Percentiles rank a stretch among this genome's conserved stretches.
Evolutionary conservation across 352 stramenopile genomes (phyloP).

Genomic region (Aphanomyces cochlioides): DNA sequence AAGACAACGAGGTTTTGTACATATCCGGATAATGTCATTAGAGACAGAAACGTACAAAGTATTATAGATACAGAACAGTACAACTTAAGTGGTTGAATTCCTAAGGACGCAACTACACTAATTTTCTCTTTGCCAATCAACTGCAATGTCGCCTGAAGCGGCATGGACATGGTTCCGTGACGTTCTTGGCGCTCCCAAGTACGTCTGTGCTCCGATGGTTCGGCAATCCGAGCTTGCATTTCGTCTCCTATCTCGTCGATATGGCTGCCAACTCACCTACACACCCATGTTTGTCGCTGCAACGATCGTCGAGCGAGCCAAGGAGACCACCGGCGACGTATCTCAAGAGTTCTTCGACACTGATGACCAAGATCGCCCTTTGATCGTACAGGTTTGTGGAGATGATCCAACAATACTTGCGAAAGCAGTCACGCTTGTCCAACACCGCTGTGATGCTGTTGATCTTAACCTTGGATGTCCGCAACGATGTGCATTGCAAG

Average conservation of each 20-base stretch:
- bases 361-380: neutral
- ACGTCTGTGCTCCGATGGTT: slow-evolving; percentile 35
- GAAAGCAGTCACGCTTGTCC: slow-evolving; percentile 20
- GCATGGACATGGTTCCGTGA: slow-evolving; percentile 28
- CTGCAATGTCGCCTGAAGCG: neutral
- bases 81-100: no score
- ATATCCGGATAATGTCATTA: neutral
- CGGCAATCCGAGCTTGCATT: slow-evolving; percentile 34
- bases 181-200: slow-evolving; percentile 27
- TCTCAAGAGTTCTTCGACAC: slow-evolving; percentile 21
- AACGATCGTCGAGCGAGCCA: slow-evolving; percentile 8
- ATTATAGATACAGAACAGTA: no score
- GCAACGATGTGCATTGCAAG: slow-evolving; percentile 30
- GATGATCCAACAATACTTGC: slow-evolving; percentile 24
- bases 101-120: no score
- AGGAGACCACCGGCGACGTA: slow-evolving; percentile 8
- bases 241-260: slow-evolving; percentile 26
- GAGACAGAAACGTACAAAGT: no score
- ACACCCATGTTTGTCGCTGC: slow-evolving; percentile 30
- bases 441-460: slow-evolving; percentile 30
- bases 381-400: slow-evolving; percentile 32
- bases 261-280: slow-evolving; percentile 28
- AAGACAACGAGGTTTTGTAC: neutral
- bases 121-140: neutral
- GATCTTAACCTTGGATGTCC: slow-evolving; percentile 40